Evolutionary conservation across 352 stramenopile species (phyloP).

Genomic region (Phytopythium vexans): DNA sequence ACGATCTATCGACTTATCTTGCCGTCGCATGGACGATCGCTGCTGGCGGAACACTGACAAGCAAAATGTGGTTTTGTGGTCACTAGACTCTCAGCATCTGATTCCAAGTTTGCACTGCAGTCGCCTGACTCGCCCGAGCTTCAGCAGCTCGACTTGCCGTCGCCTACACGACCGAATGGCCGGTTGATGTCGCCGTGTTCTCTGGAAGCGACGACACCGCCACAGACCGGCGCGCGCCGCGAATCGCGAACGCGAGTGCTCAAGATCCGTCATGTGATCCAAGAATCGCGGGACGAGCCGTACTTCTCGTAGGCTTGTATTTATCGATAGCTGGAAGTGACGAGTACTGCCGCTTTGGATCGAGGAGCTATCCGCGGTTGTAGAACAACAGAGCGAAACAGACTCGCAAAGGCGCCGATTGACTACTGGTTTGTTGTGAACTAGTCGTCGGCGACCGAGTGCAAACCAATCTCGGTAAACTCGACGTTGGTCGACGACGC

Average conservation of each 20-base stretch:
- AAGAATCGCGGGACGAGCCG: slow-evolving; percentile 66
- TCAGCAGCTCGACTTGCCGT: too few relatives aligned
- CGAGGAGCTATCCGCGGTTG: too few relatives aligned
- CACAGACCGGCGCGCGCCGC: slow-evolving; percentile 4
- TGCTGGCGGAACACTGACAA: too few relatives aligned
- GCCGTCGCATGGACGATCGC: not conserved
- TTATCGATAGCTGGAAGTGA: not conserved
- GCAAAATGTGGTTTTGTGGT: too few relatives aligned
- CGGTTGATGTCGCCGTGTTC: slow-evolving; percentile 2
- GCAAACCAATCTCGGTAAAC: slow-evolving; percentile 68
- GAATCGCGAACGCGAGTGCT: slow-evolving; percentile 35
- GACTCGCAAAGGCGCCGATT: not conserved
- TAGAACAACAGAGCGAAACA: not conserved
- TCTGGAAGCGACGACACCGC: slow-evolving; percentile 8
- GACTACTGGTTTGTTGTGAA: not conserved
- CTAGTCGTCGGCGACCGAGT: slow-evolving; percentile 35
- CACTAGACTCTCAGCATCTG: too few relatives aligned
- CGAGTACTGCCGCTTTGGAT: too few relatives aligned
- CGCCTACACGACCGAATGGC: too few relatives aligned
- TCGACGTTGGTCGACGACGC: slow-evolving; percentile 30
- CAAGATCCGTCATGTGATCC: slow-evolving; percentile 67
- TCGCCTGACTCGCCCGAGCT: too few relatives aligned
- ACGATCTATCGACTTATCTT: not conserved
- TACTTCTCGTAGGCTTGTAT: slow-evolving; percentile 50
- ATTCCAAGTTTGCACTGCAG: too few relatives aligned